Evolutionary conservation across 768 basidiomycete genomes (phyloP).

Genomic region (Rhizopogon rudus): DNA sequence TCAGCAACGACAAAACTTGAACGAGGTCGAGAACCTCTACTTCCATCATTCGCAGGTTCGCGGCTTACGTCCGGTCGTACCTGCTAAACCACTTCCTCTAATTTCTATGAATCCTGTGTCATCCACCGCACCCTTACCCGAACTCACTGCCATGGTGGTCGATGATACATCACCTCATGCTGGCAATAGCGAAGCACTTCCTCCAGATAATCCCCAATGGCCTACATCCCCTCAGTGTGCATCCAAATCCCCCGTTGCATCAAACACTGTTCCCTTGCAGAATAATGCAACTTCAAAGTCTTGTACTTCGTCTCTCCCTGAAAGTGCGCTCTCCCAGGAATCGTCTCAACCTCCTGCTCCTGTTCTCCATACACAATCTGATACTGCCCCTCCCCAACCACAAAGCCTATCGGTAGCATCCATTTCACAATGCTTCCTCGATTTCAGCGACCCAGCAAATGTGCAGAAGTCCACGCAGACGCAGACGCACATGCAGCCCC

Average conservation of each 20-base stretch:
- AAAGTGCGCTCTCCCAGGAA: not conserved
- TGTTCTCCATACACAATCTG: not conserved
- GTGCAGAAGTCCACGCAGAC: conserved; percentile 20
- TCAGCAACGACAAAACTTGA: conserved; percentile 73
- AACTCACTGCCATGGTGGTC: conserved; percentile 1
- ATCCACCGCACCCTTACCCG: not conserved
- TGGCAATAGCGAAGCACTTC: conserved; percentile 9
- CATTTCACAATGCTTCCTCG: conserved; percentile 7
- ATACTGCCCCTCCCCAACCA: not conserved
- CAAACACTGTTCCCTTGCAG: not conserved
- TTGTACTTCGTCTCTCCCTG: not conserved
- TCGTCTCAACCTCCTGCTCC: not conserved
- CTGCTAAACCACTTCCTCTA: conserved; percentile 8
- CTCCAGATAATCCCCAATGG: conserved; percentile 11
- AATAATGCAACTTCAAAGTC: not conserved
- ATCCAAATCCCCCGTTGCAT: conserved; percentile 1
- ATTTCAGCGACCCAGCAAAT: conserved; percentile 19
- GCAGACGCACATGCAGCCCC: conserved; percentile 5
- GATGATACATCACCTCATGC: conserved; percentile 5
- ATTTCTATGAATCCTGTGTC: conserved; percentile 5
- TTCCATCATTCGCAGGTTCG: conserved; percentile 65
- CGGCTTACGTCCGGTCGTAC: conserved; percentile 14
- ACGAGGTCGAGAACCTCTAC: conserved; percentile 81
- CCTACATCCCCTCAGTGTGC: conserved; percentile 14
- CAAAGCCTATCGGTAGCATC: not conserved